These are phyloP conservation scores for Aspergillus clavatus DNA, from an alignment of 2,329 filamentous ascomycete genomes.

Conservation along the genomic window DNA sequence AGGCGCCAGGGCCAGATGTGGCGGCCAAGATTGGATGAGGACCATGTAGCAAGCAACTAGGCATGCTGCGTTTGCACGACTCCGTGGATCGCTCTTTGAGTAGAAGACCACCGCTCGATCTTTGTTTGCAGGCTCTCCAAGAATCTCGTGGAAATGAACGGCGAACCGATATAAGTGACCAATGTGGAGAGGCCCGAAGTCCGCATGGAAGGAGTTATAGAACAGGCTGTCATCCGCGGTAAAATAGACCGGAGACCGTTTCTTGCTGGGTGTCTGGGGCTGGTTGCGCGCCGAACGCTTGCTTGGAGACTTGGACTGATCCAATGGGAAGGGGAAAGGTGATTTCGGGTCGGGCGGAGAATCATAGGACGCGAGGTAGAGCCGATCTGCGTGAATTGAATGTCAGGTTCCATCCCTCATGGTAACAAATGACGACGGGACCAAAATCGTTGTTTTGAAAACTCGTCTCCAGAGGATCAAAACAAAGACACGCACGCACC, in stretches of 20 bases:
- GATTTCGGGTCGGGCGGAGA: conserved; percentile 75
- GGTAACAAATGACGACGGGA: neutral
- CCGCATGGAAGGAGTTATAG: conserved; percentile 98
- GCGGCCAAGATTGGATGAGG: conserved; percentile 94
- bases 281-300: conserved; percentile 68
- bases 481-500: conserved; percentile 57
- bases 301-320: conserved; percentile 60
- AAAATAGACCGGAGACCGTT: conserved; percentile 77
- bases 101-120: conserved; percentile 91
- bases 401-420: conserved; percentile 1
- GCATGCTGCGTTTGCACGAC: conserved; percentile 84
- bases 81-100: conserved; percentile 86
- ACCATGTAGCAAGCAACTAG: conserved; percentile 98
- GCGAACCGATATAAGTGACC: conserved; percentile 96
- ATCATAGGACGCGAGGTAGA: conserved; percentile 91
- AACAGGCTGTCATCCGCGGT: conserved; percentile 86
- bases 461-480: too few species aligned
- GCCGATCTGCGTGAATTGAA: conserved; percentile 60
- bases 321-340: conserved; percentile 72
- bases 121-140: conserved; percentile 86
- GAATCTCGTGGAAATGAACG: conserved; percentile 89
- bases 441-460: too few species aligned
- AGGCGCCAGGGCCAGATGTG: conserved; percentile 88
- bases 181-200: conserved; percentile 96
- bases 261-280: conserved; percentile 53